Base-by-base conservation (phyloP, 345 rosid genomes). In the Brassica rapa region DNA sequence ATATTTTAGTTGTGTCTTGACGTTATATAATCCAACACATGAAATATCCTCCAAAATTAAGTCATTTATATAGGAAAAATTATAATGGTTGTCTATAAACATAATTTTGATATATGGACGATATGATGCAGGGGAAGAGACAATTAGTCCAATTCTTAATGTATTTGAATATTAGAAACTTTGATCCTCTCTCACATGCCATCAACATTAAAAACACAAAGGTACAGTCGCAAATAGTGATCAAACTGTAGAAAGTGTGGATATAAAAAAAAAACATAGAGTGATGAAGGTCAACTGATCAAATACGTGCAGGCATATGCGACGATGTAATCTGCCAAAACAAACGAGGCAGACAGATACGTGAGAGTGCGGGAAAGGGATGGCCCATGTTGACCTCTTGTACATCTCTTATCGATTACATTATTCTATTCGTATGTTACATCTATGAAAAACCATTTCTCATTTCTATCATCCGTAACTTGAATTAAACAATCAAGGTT, bases 271-370 rank as follows among this genome's bases (percentile, higher is more conserved):
- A 60, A 60, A 41, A 25, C 33, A 24, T 59, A 60, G 5, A 60
- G 12, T 57, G 62, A 59, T 23, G 63, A 24, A 24, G 63, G 24
- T 60, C 33, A 25, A 25, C 5, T 25, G 7, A 59, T 60, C 64
- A 60, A 60, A 25, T 60, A 60, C 64, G 4, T 24, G 25, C 63
- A 24, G 8, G 24, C 30, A 57, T 23, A 23, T 57, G 62, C 62
- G 62, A 57, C 62, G n/a, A 57, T 57, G 64, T 60, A 24, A 59
- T 59, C 32, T 59, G 63, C 11, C 63, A 59, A 29, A 60, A 5
- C 33, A 60, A 60, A 24, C 6, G 64, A 60, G 64, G 6, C 64
- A 60, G 2, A 25, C 35, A 61, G 35, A 61, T 27, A 61, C 65
- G 65, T 61, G 14, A 61, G 35, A 61, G 65, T 29, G 35, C 65